phyloP scores from a whole-genome alignment of 2,329 filamentous ascomycete species.

The Ceratocystis cubensis region DNA sequence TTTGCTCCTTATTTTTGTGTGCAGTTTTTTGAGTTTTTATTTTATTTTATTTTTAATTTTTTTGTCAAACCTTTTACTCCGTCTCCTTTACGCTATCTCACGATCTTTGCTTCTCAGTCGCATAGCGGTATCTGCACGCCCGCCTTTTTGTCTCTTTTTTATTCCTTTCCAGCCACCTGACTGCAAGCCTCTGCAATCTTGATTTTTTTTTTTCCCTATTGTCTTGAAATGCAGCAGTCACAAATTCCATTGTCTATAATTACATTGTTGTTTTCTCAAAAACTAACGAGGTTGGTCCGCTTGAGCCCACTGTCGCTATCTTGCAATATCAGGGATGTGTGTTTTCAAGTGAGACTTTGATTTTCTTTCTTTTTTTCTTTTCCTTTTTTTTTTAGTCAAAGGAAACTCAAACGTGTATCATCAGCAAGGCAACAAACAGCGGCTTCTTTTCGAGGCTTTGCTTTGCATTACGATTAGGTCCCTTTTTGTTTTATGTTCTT shows the following conservation, averaged over 20 bases:
- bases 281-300: neutral
- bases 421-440: too few species aligned
- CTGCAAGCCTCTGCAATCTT: too few species aligned
- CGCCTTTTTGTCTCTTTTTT: neutral
- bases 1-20: too few species aligned
- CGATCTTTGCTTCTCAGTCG: neutral
- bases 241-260: too few species aligned
- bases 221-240: neutral
- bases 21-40: too few species aligned
- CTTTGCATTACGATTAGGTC: neutral
- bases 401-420: neutral
- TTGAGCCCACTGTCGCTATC: neutral
- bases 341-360: slow-evolving; percentile 1
- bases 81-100: neutral
- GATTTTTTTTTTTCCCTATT: neutral
- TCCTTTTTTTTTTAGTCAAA: neutral
- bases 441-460: neutral
- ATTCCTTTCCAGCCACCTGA: neutral
- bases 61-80: too few species aligned
- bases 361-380: neutral
- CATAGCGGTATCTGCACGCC: neutral
- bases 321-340: neutral
- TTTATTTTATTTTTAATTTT: too few species aligned
- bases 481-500: neutral
- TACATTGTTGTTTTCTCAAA: too few species aligned